Percentiles rank a stretch among this genome's conserved stretches.
Evolutionary conservation across 176 grass and related monocot species (phyloP).

Genomic region (Dactylis glomerata): DNA sequence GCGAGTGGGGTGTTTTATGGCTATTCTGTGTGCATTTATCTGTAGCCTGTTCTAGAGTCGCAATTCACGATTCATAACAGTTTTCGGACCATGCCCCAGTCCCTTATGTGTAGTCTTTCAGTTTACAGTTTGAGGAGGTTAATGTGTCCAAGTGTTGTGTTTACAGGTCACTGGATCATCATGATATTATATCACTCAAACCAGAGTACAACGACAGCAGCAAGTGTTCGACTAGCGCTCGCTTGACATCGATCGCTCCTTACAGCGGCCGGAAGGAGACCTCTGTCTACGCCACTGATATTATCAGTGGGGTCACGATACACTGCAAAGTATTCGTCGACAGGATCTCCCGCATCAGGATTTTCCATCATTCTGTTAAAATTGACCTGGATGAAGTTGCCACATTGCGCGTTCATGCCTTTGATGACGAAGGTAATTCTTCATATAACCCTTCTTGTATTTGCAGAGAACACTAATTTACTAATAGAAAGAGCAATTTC

Average conservation of each 20-base stretch:
- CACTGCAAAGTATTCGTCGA: conserved; percentile 91
- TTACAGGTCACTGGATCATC: conserved; percentile 90
- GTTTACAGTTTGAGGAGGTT: neutral
- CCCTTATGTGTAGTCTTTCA: neutral
- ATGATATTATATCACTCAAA: conserved; percentile 83
- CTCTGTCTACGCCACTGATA: conserved; percentile 88
- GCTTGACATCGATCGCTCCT: conserved; percentile 68
- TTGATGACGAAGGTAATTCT: conserved; percentile 75
- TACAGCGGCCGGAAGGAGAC: conserved; percentile 86
- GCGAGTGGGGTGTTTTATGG: neutral
- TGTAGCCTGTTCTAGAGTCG: too few species aligned
- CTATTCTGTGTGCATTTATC: neutral
- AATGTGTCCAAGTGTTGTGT: neutral
- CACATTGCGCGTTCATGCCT: conserved; percentile 70
- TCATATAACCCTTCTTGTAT: neutral
- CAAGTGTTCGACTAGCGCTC: conserved; percentile 81
- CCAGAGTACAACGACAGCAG: conserved; percentile 87
- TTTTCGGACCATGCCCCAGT: neutral
- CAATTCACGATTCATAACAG: neutral
- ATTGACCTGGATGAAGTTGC: conserved; percentile 94
- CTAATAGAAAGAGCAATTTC: neutral
- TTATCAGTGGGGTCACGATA: conserved; percentile 71
- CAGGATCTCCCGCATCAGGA: conserved; percentile 79
- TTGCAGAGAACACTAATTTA: neutral
- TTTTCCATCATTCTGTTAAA: conserved; percentile 93